phyloP scores from a whole-genome alignment of 2,329 filamentous ascomycete species.

The Nemania diffusa region DNA sequence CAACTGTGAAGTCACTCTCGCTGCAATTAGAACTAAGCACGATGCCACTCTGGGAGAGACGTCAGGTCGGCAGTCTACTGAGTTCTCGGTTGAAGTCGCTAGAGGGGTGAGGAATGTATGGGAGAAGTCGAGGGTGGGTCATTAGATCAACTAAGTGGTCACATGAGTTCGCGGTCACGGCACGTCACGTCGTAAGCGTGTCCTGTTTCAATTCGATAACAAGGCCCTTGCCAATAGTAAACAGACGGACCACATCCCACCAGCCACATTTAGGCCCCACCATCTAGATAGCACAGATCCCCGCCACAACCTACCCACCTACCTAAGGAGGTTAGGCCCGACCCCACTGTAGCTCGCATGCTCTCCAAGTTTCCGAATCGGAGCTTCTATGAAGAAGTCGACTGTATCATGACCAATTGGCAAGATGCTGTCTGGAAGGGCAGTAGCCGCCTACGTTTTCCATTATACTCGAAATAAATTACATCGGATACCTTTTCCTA shows the following conservation, averaged over 20 bases:
- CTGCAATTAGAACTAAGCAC: background rate
- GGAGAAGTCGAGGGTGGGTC: slow-evolving; percentile 9
- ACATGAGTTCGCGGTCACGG: slow-evolving; percentile 36
- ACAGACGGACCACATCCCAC: background rate
- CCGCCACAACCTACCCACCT: too few relatives aligned
- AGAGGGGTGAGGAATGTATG: background rate
- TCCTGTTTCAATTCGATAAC: slow-evolving; percentile 24
- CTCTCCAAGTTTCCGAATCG: background rate
- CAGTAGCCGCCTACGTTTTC: slow-evolving; percentile 30
- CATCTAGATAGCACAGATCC: background rate
- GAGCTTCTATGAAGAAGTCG: background rate
- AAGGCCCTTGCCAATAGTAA: background rate
- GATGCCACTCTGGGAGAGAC: background rate
- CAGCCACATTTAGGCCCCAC: background rate
- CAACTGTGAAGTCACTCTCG: background rate
- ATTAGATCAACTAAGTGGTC: slow-evolving; percentile 18
- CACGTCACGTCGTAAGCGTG: slow-evolving; percentile 24
- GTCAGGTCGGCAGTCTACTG: background rate
- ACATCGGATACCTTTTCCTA: slow-evolving; percentile 31
- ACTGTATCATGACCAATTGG: slow-evolving; percentile 34
- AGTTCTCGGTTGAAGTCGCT: background rate
- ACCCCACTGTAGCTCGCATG: too few relatives aligned
- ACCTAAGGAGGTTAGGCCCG: too few relatives aligned
- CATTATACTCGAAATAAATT: slow-evolving; percentile 34
- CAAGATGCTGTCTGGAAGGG: slow-evolving; percentile 44